phyloP scores from a whole-genome alignment of 441 rosid genomes.

The Pelargonium australe region DNA sequence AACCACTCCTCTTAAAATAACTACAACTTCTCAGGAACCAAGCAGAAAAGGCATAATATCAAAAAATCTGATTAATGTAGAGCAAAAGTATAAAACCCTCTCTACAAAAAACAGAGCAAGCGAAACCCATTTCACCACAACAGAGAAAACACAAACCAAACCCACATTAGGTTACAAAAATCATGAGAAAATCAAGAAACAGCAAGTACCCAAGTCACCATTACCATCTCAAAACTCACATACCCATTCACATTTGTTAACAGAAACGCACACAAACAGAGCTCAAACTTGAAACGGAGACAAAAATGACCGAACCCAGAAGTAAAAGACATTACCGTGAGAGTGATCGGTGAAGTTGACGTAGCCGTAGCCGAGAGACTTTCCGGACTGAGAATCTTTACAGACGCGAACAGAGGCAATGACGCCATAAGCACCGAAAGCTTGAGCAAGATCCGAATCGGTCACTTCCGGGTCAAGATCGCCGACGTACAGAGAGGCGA shows the following conservation, averaged over 20 bases:
- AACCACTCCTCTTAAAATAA: neutral
- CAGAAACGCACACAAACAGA: neutral
- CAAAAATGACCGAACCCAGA: neutral
- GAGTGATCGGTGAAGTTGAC: slow-evolving; percentile 36
- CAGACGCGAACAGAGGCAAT: slow-evolving; percentile 37
- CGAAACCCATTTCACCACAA: neutral
- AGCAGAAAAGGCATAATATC: neutral
- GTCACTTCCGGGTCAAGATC: slow-evolving; percentile 42
- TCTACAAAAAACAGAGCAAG: neutral
- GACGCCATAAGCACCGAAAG: slow-evolving; percentile 24
- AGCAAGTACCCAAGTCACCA: neutral
- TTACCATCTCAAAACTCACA: neutral
- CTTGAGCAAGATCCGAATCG: slow-evolving; percentile 27
- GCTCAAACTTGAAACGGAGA: too few relatives aligned
- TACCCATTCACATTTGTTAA: neutral
- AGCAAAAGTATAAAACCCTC: neutral
- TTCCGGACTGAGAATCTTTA: slow-evolving; percentile 29
- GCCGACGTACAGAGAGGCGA: slow-evolving; percentile 42
- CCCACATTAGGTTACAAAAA: neutral
- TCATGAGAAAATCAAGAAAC: too few relatives aligned
- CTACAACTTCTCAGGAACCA: neutral
- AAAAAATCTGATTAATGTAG: neutral
- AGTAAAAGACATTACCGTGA: slow-evolving; percentile 28
- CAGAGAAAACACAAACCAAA: neutral
- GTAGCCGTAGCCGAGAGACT: slow-evolving; percentile 43